A percentile compares a stretch with the other conserved stretches of the same genome.
These are phyloP conservation scores for Aspergillus arachidicola DNA, from an alignment of 2,329 filamentous ascomycete species.

Conservation along the genomic window DNA sequence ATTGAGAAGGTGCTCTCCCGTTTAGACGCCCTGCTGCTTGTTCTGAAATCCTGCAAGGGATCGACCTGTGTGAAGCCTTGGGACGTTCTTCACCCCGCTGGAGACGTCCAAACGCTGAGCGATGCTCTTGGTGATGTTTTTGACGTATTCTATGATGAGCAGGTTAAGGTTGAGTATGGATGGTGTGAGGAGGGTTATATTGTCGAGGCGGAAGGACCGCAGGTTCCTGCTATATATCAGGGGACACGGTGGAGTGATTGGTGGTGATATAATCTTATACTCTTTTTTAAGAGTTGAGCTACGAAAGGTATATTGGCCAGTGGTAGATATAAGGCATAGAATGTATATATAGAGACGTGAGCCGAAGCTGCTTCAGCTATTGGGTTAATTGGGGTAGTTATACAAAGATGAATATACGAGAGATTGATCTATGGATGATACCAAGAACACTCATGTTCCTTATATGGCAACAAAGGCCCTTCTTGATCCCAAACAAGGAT, in stretches of 20 bases:
- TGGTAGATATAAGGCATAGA: accelerated
- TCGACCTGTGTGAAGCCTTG: slow-evolving; percentile 38
- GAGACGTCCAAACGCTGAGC: slow-evolving; percentile 28
- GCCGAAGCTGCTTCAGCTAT: accelerated
- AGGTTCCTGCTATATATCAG: not conserved
- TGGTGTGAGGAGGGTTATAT: slow-evolving; percentile 1
- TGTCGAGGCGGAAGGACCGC: not conserved
- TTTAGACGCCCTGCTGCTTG: not conserved
- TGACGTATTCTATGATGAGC: not conserved
- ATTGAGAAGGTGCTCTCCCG: slow-evolving; percentile 6
- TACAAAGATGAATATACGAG: not conserved
- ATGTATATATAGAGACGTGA: not conserved
- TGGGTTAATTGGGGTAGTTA: not conserved
- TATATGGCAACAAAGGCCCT: not conserved
- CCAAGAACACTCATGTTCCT: not conserved
- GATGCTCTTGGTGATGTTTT: slow-evolving; percentile 29
- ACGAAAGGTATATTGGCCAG: not conserved
- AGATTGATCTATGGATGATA: too few species aligned
- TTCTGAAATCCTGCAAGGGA: slow-evolving; percentile 30
- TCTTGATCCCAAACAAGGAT: accelerated
- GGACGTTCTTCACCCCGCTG: slow-evolving; percentile 36
- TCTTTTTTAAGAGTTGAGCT: not conserved
- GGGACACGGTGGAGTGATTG: not conserved
- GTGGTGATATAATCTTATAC: not conserved
- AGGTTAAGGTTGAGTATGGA: not conserved